Evolutionary conservation across 257 asterid genomes (phyloP).

Genomic region (Galeopsis tetrahit): DNA sequence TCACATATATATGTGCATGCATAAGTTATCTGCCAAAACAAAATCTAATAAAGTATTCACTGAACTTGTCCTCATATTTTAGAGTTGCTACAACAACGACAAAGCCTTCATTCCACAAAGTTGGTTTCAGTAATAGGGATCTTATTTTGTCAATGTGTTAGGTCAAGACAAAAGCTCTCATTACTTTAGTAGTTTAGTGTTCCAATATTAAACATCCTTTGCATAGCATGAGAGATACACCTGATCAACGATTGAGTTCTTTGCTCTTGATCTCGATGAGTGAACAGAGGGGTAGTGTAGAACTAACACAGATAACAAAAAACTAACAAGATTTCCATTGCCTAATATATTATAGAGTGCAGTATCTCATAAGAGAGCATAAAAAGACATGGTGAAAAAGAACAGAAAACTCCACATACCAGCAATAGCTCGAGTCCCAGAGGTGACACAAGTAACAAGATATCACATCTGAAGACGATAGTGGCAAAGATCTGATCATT

Average conservation of each 20-base stretch:
- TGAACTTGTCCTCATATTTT: conserved; percentile 15
- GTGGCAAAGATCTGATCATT: conserved; percentile 80
- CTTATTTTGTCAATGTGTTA: background rate
- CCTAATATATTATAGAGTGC: background rate
- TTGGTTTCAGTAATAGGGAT: background rate
- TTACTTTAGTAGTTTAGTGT: background rate
- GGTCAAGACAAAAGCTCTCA: background rate
- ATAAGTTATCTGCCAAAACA: background rate
- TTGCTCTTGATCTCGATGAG: background rate
- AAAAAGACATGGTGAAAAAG: conserved; percentile 7
- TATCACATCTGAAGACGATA: conserved; percentile 86
- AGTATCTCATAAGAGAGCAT: background rate
- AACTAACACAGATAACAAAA: background rate
- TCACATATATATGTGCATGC: background rate
- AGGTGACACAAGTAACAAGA: conserved; percentile 78
- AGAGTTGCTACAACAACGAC: background rate
- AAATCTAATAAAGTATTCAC: conserved; percentile 14
- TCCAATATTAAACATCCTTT: conserved; percentile 9
- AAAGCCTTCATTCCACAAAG: background rate
- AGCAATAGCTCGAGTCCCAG: conserved; percentile 81
- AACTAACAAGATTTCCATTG: background rate
- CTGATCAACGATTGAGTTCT: background rate
- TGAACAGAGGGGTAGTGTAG: conserved; percentile 1
- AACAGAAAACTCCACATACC: conserved; percentile 54
- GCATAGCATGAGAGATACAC: conserved; percentile 14